Evolutionary conservation across 2,329 filamentous ascomycete genomes (phyloP), one percentile per base, ranked within the genome.

Genomic region (Truncatella angustata): DNA sequence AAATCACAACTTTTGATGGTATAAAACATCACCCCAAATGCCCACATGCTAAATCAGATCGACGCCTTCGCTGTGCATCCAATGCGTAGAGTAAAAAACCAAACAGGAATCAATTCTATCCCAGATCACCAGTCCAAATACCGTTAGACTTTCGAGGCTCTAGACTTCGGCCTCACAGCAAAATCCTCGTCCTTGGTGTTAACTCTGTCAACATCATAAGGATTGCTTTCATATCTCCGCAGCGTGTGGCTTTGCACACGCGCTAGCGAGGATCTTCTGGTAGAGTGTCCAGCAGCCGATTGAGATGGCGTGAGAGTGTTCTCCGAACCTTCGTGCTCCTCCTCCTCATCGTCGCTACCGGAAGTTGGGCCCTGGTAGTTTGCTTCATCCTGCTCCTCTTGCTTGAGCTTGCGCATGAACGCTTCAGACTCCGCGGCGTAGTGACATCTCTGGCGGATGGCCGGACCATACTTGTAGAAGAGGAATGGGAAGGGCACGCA

Each of bases 401-500:
- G 32, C 36, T 35, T 45, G 9, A 51, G 23, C n/a, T 42, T 39
- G 30, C 42, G 24, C 48, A 88, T 76, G 55, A 87, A 80, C 2
- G 72, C 76, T 14, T 34, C 49, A 20, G 49, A 44, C 67, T 81
- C 67, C 1, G 76, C 74, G 11, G 81, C 77, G 60, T 73, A 84
- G 63, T 80, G 79, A 71, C 81, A 84, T 51, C 72, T 72, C 55
- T 66, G 63, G 24, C 82, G 73, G 56, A 85, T 81, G 2, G 56
- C 39, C 3, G 68, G 68, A 20, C 82, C 82, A 60, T 82, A 84
- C 57, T 77, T 80, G 69, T 82, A 82, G 66, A 85, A 81, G 16
- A 85, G 65, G 67, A 82, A 82, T 1, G 81, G 80, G 55, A 83
- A 77, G 0, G 81, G 80, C 1, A 82, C 71, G 58, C 80, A 84